Conservation (phyloP, 2,329 filamentous ascomycete genomes). For the Gyromitra esculenta region DNA sequence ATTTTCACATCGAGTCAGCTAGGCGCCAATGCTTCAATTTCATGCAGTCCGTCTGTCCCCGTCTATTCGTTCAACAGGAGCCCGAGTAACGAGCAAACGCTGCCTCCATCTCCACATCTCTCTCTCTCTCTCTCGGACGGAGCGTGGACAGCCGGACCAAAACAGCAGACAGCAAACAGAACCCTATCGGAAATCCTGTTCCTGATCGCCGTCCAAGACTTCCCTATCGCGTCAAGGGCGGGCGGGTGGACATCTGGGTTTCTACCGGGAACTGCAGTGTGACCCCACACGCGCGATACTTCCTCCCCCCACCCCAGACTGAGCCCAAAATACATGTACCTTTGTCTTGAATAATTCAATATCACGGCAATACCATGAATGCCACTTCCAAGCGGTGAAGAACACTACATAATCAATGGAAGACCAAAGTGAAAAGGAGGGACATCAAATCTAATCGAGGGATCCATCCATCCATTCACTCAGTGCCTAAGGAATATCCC, state of each 20-base stretch:
- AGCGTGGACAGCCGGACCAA: neutral
- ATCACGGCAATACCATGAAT: constrained; percentile 4
- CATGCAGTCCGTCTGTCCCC: neutral
- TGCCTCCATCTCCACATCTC: neutral
- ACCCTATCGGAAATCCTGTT: constrained; percentile 26
- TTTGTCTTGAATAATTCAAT: neutral
- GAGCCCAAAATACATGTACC: neutral
- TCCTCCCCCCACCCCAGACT: neutral
- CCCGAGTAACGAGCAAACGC: no score
- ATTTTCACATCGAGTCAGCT: neutral
- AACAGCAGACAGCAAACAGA: constrained; percentile 9
- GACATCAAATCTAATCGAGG: neutral
- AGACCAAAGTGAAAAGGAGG: neutral
- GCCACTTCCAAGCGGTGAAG: constrained; percentile 6
- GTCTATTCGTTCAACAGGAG: neutral
- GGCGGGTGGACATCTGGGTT: neutral
- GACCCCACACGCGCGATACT: constrained; percentile 18
- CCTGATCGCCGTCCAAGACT: constrained; percentile 42
- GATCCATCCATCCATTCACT: neutral
- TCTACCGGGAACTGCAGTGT: constrained; percentile 9
- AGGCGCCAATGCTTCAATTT: constrained; percentile 3
- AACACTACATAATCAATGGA: no score
- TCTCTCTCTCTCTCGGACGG: neutral
- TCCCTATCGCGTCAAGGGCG: constrained; percentile 13
- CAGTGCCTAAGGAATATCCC: neutral